Base-by-base conservation (phyloP, 305 asterid genomes). In the Fraxinus paxiana region DNA sequence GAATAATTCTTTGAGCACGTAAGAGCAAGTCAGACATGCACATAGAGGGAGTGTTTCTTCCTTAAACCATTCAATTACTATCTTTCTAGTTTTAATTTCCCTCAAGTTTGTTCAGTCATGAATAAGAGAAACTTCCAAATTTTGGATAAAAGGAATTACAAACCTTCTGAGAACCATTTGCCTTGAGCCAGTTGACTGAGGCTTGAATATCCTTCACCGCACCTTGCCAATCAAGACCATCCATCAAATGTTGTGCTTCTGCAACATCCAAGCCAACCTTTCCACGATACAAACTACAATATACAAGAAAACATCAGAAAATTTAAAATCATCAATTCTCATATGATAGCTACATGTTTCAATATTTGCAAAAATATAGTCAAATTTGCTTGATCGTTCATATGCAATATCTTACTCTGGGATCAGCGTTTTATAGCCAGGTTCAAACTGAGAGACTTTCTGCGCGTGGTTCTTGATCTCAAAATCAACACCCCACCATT, bases 401-500 rank as follows among this genome's bases (percentile, higher is more conserved):
- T 48, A 8, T 2, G 30, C 75, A 24, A 54, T 8, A 81, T 87
- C 95, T 87, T 91, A 95, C 99, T 95, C 99, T 0, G 99, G 98
- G 79, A 95, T 95, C 76, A 95, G 90, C 54, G 98, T 89, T 85
- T 90, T 95, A 75, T 91, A 95, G 79, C 99, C 99, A 4, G 87
- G 80, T 82, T 88, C 94, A 77, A 95, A 91, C 85, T 91, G 93
- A 63, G 96, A 86, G 80, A 95, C 92, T 80, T 89, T 95, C 86
- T 88, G 85, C 8, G 99, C 99, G 26, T 95, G 98, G 90, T 95
- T 95, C 89, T 94, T 95, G 73, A 95, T 90, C 93, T 95, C 98
- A 84, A 85, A 95, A 85, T 95, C 99, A 71, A 95, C 95, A 77
- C 98, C 99, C 97, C 98, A 95, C 99, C 98, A 95, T 83, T 95